Percentiles rank a stretch among this genome's conserved stretches.
Evolutionary conservation across 2,329 filamentous ascomycete genomes (phyloP).

Genomic region (Fusarium tjaetaba): DNA sequence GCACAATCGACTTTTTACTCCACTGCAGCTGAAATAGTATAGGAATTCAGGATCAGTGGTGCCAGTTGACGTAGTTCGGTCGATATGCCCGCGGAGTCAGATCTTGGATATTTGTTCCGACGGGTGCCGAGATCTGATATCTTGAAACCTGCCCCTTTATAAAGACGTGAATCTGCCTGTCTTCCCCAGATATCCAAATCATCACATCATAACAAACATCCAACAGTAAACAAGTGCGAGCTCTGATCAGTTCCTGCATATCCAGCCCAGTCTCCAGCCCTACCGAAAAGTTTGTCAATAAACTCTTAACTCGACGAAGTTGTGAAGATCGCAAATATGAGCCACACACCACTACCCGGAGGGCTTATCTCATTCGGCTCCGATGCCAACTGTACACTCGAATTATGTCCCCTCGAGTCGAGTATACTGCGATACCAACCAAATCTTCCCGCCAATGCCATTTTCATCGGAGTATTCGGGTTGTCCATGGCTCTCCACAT

Average conservation of each 20-base stretch:
- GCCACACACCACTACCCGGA: constrained; percentile 26
- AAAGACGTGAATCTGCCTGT: background rate
- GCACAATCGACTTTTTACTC: background rate
- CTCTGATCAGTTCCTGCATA: background rate
- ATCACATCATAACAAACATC: background rate
- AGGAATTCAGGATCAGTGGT: background rate
- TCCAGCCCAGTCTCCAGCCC: background rate
- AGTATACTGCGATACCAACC: constrained; percentile 40
- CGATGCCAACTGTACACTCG: constrained; percentile 40
- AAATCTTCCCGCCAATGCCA: constrained; percentile 30
- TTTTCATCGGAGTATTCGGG: constrained; percentile 37
- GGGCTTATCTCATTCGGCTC: constrained; percentile 40
- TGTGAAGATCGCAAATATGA: background rate
- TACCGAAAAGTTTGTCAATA: background rate
- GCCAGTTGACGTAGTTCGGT: constrained; percentile 11
- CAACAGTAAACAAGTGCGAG: background rate
- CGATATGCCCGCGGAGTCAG: background rate
- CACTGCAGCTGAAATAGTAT: constrained; percentile 2
- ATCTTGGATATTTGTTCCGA: background rate
- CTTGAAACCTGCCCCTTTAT: background rate
- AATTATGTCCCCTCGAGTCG: constrained; percentile 37
- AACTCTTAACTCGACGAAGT: background rate
- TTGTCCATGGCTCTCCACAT: constrained; percentile 27
- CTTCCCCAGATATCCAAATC: background rate
- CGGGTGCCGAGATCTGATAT: background rate